phyloP scores from a whole-genome alignment of 169 alveolate genomes.

The Babesia gibsoni region DNA sequence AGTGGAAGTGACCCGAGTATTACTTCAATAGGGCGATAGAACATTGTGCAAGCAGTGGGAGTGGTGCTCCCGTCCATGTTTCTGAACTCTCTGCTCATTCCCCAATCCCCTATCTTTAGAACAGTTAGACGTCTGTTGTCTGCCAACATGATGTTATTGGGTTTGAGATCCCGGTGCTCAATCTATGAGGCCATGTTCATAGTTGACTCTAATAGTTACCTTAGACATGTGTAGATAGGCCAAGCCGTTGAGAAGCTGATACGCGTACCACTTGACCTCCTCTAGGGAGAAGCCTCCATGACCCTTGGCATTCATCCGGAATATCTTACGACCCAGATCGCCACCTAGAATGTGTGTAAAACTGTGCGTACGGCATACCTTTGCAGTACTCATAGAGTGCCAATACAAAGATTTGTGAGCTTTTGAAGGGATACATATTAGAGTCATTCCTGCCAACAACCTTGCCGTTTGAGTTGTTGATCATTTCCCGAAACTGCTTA shows the following conservation, averaged over 20 bases:
- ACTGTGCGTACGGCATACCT: slow-evolving; percentile 61
- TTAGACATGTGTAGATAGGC: slow-evolving; percentile 92
- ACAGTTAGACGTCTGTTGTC: slow-evolving; percentile 59
- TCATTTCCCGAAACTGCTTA: slow-evolving; percentile 29
- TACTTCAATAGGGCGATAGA: slow-evolving; percentile 85
- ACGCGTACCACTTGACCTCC: slow-evolving; percentile 85
- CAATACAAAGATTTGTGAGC: slow-evolving; percentile 73
- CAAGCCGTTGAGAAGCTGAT: slow-evolving; percentile 93
- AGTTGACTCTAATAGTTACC: slow-evolving; percentile 30
- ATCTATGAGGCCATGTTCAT: slow-evolving; percentile 33
- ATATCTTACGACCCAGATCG: slow-evolving; percentile 54
- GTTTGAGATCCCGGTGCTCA: slow-evolving; percentile 88
- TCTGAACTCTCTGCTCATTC: slow-evolving; percentile 84
- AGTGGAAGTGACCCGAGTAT: slow-evolving; percentile 46
- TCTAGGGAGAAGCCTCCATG: slow-evolving; percentile 70
- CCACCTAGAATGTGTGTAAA: slow-evolving; percentile 37
- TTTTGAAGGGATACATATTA: slow-evolving; percentile 51
- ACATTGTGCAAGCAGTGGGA: slow-evolving; percentile 86
- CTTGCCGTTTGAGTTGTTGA: slow-evolving; percentile 14
- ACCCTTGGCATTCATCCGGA: slow-evolving; percentile 43
- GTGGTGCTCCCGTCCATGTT: slow-evolving; percentile 80
- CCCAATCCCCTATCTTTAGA: slow-evolving; percentile 88
- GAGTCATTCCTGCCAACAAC: slow-evolving; percentile 21
- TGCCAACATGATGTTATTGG: slow-evolving; percentile 86
- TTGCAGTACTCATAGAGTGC: slow-evolving; percentile 83